phyloP scores from a whole-genome alignment of 768 basidiomycete species.

The Boletus rufocinnamomeus region DNA sequence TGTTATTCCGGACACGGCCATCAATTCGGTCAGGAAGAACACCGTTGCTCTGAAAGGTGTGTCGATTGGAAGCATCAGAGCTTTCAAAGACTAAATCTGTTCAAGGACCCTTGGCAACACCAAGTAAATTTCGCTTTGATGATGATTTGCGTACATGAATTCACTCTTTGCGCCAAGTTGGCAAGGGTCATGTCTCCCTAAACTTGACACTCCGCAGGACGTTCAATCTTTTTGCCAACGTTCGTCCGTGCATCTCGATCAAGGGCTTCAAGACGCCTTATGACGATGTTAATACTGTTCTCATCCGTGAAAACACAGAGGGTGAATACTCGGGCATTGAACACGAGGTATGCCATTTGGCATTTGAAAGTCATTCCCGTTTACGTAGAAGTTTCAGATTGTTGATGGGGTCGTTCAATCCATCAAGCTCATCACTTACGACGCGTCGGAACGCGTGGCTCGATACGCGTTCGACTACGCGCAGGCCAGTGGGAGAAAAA shows the following conservation, averaged over 20 bases:
- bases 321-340: constrained; percentile 99
- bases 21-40: constrained; percentile 91
- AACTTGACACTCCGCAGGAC: constrained; percentile 96
- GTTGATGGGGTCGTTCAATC: constrained; percentile 99
- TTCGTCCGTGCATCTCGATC: constrained; percentile 94
- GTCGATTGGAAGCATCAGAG: constrained; percentile 16
- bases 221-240: constrained; percentile 98
- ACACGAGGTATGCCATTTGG: constrained; percentile 71
- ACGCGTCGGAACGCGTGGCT: constrained; percentile 97
- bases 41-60: constrained; percentile 96
- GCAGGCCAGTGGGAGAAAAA: constrained; percentile 79
- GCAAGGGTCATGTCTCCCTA: constrained; percentile 97
- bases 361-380: constrained; percentile 2
- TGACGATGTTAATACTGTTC: constrained; percentile 95
- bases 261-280: constrained; percentile 98
- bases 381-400: constrained; percentile 50
- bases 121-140: constrained; percentile 61
- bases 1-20: constrained; percentile 91
- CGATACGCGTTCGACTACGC: constrained; percentile 99
- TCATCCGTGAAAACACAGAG: constrained; percentile 99
- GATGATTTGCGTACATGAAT: constrained; percentile 6
- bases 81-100: constrained; percentile 13
- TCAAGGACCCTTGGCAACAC: constrained; percentile 91
- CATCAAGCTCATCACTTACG: constrained; percentile 99
- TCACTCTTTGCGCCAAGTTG: constrained; percentile 57